Conservation (phyloP, 1,284 basidiomycete genomes). For the Trametes pubescens region DNA sequence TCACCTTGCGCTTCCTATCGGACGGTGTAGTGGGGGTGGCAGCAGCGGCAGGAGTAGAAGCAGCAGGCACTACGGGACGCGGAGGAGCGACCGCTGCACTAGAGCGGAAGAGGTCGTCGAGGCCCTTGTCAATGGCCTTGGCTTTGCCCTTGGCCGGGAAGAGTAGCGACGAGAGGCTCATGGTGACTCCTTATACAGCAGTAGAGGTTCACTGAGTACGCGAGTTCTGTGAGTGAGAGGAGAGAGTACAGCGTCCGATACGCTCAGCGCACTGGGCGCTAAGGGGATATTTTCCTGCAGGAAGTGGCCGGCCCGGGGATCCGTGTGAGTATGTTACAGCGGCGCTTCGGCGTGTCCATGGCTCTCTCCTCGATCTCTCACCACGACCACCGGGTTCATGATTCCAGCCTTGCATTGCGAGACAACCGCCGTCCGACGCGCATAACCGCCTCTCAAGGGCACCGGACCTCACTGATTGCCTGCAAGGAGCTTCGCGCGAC, state of each 20-base stretch:
- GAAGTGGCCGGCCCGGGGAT: not conserved
- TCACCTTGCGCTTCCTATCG: constrained; percentile 39
- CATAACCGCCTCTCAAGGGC: too few relatives aligned
- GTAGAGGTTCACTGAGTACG: too few relatives aligned
- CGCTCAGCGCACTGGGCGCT: not conserved
- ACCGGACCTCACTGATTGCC: too few relatives aligned
- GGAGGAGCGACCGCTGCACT: constrained; percentile 26
- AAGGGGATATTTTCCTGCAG: not conserved
- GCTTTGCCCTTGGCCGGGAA: constrained; percentile 38
- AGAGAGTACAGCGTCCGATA: not conserved
- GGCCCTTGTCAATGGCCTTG: constrained; percentile 43
- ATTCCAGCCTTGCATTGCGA: too few relatives aligned
- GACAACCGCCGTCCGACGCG: too few relatives aligned
- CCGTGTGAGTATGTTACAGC: not conserved
- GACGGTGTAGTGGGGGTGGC: not conserved
- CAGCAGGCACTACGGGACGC: not conserved
- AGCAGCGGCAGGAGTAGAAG: not conserved
- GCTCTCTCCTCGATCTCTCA: too few relatives aligned
- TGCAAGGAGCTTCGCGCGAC: too few relatives aligned
- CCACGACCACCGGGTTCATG: too few relatives aligned
- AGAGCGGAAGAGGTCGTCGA: constrained; percentile 46
- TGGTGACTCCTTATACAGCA: constrained; percentile 9
- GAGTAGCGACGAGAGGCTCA: constrained; percentile 47
- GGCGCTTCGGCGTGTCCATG: not conserved
- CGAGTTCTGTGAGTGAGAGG: not conserved